Base-by-base conservation (phyloP, 1,284 basidiomycete species). In the Puccinia hordei region DNA sequence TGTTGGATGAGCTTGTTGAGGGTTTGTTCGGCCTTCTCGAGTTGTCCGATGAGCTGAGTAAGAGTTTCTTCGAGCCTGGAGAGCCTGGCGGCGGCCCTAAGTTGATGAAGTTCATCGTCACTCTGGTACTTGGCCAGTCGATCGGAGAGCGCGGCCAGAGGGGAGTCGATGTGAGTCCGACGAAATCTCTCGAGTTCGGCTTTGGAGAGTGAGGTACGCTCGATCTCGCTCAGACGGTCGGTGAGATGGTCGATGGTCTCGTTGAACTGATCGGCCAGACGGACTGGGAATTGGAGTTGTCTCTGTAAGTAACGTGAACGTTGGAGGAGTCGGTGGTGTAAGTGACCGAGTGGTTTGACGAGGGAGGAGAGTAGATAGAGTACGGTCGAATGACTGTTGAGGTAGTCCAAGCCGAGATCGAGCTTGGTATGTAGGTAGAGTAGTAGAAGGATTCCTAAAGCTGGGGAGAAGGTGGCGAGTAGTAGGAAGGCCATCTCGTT, bases 271-370 rank as follows among this genome's bases (percentile, higher is more conserved):
- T 51, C 51, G 27, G 68, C 22, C 0, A 55, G 51, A 17, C 68
- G 41, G 10, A 38, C 27, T 0, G 75, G 75, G 51, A 78, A 78
- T 35, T 78, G 63, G 12, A 78, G 46, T 27, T 78, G 61, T 30
- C 27, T 38, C 53, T 78, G 63, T 5, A 78, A 44, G 27, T 69
- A 69, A 6, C 35, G 15, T 0, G 75, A 38, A 2, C 65, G 65
- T 10, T 68, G 46, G 30, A 78, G 38, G 13, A 78, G 55, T 0
- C 49, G 63, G n/a, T 69, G 8, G 55, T 68, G 35, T 0, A 78
- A n/a, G 68, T 78, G 75, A 15, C 33, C 65, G 8, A 78, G 19
- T 0, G 75, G 63, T n/a, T 78, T 78, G 44, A 78, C 51, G 30
- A 69, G 41, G 22, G 75, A 78, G 4, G 75, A 41, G 44, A 78